Percentiles rank a stretch among this genome's conserved stretches.
These are phyloP conservation scores for Ceratopteris richardii DNA, from an alignment of 75 land plant genomes.

Conservation along the genomic window DNA sequence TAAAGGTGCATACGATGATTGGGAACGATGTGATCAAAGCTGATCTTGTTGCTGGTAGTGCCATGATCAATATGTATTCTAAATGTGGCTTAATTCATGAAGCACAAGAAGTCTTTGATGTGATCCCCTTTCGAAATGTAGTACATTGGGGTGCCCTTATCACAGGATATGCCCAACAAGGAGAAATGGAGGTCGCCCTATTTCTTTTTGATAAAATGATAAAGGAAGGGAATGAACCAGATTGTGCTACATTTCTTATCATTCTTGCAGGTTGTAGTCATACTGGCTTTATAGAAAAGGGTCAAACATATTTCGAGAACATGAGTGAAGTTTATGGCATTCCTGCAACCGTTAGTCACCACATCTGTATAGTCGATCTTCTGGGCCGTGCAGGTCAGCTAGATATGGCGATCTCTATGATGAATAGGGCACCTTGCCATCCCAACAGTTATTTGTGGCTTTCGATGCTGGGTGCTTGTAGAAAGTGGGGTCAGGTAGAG, in stretches of 20 bases:
- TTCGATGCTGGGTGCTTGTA: too few relatives aligned
- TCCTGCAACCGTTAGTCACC: too few relatives aligned
- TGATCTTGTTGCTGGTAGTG: conserved; percentile 40
- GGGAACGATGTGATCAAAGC: conserved; percentile 3
- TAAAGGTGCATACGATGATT: too few relatives aligned
- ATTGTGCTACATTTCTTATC: conserved; percentile 36
- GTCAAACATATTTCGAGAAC: background rate
- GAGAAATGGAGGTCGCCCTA: conserved; percentile 31
- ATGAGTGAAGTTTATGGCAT: too few relatives aligned
- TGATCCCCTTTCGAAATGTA: conserved; percentile 27
- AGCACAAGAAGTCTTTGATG: conserved; percentile 29
- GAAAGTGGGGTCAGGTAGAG: too few relatives aligned
- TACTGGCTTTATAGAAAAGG: conserved; percentile 14
- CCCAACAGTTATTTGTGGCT: too few relatives aligned
- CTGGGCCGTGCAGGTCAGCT: too few relatives aligned
- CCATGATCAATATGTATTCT: conserved; percentile 53
- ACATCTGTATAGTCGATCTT: too few relatives aligned
- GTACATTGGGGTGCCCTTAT: conserved; percentile 59
- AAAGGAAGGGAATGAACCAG: conserved; percentile 29
- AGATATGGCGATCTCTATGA: too few relatives aligned
- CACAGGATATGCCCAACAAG: conserved; percentile 41
- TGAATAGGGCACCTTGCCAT: too few relatives aligned
- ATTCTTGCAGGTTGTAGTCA: conserved; percentile 21
- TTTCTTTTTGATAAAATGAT: conserved; percentile 16
- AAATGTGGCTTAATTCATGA: conserved; percentile 47